Evolutionary conservation across 108 stramenopile genomes (phyloP), one percentile per base, ranked within the genome.

Genomic region (Skeletonema tropicum): DNA sequence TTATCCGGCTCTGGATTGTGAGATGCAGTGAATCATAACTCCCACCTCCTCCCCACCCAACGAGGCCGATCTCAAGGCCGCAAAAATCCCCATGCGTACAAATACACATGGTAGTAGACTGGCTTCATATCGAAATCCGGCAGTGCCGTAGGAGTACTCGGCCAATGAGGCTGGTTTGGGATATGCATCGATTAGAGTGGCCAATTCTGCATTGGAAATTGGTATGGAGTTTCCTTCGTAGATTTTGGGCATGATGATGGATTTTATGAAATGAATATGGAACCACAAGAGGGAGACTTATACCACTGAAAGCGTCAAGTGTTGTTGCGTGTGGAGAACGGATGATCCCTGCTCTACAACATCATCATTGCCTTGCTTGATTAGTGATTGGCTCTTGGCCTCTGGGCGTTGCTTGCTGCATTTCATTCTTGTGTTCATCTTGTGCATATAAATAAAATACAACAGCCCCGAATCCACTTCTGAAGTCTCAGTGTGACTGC

Each of bases 21-120:
- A 6, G 95, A 96, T 12, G 99, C 99, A 10, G 99, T 99, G 39
- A 99, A 99, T 92, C 98, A 98, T 98, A 71, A 98, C 84, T 10
- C 98, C 99, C 12, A 96, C 80, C 26, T 73, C 74, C 10, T 87
- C 60, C 9, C 75, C 79, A 15, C 80, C 73, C 17, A 68, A 30
- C 33, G 80, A 73, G 9, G 76, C 78, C 17, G 88, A 76, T 23
- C 84, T 81, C 38, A 86, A 21, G 12, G 86, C 81, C 11, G 86
- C 58, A 15, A 89, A 73, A 10, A 92, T 78, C 0, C 89, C 94
- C 48, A 92, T 89, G 11, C 94, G 86, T 7, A 91, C 77, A 73
- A 95, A 86, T 36, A 89, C 73, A 15, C 75, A 69, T 11, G 83
- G 79, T 63, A 95, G 66, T 21, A 91, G 67, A n/a, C 66, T 29